phyloP scores from a whole-genome alignment of 2,329 filamentous ascomycete genomes.

The Pestalotiopsis fici region DNA sequence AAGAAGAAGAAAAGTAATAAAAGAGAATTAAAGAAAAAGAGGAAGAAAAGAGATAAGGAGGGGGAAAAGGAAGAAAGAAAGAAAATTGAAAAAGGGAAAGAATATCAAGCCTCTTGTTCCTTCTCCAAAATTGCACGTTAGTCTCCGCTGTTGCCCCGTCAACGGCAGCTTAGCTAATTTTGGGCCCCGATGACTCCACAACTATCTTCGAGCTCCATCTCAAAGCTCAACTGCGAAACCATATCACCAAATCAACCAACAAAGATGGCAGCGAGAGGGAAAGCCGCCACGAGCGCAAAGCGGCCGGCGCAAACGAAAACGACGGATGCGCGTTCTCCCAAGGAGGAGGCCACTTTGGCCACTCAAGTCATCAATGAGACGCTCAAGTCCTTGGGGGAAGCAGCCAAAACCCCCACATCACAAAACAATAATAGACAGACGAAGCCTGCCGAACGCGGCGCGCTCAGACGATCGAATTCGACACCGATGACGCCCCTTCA shows the following conservation, averaged over 20 bases:
- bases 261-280: conserved; percentile 42
- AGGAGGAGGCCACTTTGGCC: conserved; percentile 67
- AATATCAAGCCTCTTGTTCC: no score
- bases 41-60: no score
- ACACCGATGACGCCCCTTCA: conserved; percentile 63
- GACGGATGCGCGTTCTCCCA: conserved; percentile 36
- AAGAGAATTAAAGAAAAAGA: no score
- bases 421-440: conserved; percentile 36
- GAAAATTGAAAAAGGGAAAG: no score
- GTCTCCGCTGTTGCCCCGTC: conserved; percentile 8
- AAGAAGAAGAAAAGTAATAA: no score
- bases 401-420: conserved; percentile 51
- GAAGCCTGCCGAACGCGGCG: conserved; percentile 39
- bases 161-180: conserved; percentile 13
- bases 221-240: not conserved
- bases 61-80: no score
- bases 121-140: not conserved
- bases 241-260: conserved; percentile 35
- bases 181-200: not conserved
- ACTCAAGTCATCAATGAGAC: conserved; percentile 73
- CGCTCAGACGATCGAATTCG: conserved; percentile 56
- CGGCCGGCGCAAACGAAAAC: conserved; percentile 8
- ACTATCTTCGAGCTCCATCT: not conserved
- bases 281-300: conserved; percentile 14
- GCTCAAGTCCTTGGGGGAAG: conserved; percentile 69